phyloP scores from a whole-genome alignment of 108 stramenopile species.

The Skeletonema costatum region DNA sequence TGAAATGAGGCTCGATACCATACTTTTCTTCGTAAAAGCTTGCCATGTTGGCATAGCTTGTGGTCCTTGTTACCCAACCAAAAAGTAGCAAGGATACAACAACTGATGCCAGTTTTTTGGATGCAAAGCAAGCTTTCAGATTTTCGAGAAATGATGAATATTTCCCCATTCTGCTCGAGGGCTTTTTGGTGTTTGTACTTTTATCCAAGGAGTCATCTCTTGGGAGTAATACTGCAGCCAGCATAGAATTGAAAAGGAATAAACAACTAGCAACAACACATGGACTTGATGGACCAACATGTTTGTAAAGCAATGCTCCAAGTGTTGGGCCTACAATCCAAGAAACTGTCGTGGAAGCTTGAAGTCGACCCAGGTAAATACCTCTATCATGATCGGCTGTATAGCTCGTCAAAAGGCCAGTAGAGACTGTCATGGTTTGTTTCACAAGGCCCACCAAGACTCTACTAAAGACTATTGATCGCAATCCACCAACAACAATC shows the following conservation, averaged over 20 bases:
- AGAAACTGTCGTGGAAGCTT: constrained; percentile 63
- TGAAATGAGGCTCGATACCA: constrained; percentile 63
- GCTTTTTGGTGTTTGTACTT: constrained; percentile 14
- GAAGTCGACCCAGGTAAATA: constrained; percentile 62
- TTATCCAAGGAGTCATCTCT: constrained; percentile 22
- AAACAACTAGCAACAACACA: constrained; percentile 55
- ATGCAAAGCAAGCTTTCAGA: constrained; percentile 61
- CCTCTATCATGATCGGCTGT: constrained; percentile 59
- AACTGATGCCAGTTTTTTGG: constrained; percentile 52
- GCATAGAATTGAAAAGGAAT: constrained; percentile 62
- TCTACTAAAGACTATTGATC: constrained; percentile 63
- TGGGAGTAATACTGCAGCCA: constrained; percentile 56
- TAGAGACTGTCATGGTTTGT: constrained; percentile 94
- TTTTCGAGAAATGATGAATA: constrained; percentile 49
- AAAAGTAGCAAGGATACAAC: constrained; percentile 57
- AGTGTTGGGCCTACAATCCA: constrained; percentile 83
- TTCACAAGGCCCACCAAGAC: constrained; percentile 92
- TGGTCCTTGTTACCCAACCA: constrained; percentile 62
- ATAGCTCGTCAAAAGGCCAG: constrained; percentile 70
- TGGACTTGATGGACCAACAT: constrained; percentile 64
- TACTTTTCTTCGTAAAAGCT: constrained; percentile 84
- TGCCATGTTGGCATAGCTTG: constrained; percentile 70
- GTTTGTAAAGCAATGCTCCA: constrained; percentile 69
- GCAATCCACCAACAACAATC: constrained; percentile 68
- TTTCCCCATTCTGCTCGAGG: not conserved